Conservation (phyloP, 306 rosid species). For the Arachis stenosperma region DNA sequence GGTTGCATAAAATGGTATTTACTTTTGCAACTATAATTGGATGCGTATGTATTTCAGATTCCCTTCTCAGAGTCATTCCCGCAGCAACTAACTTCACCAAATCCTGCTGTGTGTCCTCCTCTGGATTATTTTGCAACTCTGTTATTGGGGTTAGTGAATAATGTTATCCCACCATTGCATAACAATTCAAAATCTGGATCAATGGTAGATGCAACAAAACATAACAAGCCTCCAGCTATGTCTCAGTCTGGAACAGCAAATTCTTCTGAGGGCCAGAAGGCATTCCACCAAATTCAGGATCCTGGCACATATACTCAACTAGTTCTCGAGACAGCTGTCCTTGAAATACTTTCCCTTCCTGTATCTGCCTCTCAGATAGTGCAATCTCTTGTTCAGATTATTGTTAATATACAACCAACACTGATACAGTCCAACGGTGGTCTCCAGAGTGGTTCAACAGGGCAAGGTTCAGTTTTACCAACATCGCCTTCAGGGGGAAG, state of each 20-base stretch:
- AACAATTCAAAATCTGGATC: conserved; percentile 79
- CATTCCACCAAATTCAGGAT: conserved; percentile 97
- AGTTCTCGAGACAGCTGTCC: conserved; percentile 94
- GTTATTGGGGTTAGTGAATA: conserved; percentile 89
- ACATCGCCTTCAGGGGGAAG: conserved; percentile 99
- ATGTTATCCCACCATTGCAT: conserved; percentile 91
- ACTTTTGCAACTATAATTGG: conserved; percentile 28
- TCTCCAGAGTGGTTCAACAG: conserved; percentile 77
- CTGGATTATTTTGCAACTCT: conserved; percentile 88
- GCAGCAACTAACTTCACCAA: conserved; percentile 70
- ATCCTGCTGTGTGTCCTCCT: conserved; percentile 89
- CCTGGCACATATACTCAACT: conserved; percentile 96
- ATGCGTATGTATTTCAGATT: conserved; percentile 65
- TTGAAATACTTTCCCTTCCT: conserved; percentile 94
- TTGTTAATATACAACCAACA: conserved; percentile 92
- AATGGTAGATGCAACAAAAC: conserved; percentile 56
- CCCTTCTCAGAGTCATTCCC: conserved; percentile 93
- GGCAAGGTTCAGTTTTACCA: conserved; percentile 87
- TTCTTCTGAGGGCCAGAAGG: conserved; percentile 80
- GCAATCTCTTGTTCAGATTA: conserved; percentile 86
- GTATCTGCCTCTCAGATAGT: conserved; percentile 86
- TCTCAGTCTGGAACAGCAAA: conserved; percentile 74
- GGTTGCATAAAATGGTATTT: conserved; percentile 24
- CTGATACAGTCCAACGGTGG: conserved; percentile 84
- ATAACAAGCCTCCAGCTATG: conserved; percentile 68